Percentiles rank a stretch among this genome's conserved stretches.
Conservation (phyloP, 768 basidiomycete genomes). For the Agrocybe praecox region DNA sequence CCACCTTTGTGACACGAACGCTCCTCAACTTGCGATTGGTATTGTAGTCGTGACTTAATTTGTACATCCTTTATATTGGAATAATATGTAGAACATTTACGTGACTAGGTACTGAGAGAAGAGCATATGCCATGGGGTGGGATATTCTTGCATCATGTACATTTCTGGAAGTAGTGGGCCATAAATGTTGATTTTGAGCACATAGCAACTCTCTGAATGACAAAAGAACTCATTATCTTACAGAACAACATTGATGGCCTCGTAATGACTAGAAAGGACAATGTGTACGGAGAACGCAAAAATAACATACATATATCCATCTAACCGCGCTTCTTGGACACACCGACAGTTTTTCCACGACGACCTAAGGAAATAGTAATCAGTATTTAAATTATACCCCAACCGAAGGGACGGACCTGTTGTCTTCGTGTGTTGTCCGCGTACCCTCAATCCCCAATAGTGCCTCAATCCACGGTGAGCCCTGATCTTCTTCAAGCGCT, state of each 20-base stretch:
- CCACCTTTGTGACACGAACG: conserved; percentile 63
- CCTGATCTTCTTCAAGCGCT: conserved; percentile 98
- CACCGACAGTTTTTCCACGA: conserved; percentile 95
- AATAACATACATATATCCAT: conserved; percentile 3
- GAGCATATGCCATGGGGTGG: no score
- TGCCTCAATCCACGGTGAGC: conserved; percentile 93
- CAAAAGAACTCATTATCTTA: no score
- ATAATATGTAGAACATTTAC: conserved; percentile 3
- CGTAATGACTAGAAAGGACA: no score
- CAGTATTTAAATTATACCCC: conserved; percentile 4
- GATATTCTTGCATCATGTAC: not conserved
- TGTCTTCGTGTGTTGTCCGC: conserved; percentile 99
- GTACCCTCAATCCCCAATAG: conserved; percentile 92
- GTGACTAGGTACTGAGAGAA: no score
- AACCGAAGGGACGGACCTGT: conserved; percentile 63
- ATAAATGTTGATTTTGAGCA: no score
- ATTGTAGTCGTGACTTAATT: not conserved
- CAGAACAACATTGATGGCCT: no score
- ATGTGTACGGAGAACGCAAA: not conserved
- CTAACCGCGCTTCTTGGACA: conserved; percentile 85
- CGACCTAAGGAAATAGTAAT: conserved; percentile 55
- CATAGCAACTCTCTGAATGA: no score
- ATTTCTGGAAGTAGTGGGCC: no score
- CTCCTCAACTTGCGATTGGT: not conserved
- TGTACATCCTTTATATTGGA: not conserved